These are phyloP conservation scores for Endothia cerciana DNA, from an alignment of 2,329 filamentous ascomycete species.

Conservation along the genomic window DNA sequence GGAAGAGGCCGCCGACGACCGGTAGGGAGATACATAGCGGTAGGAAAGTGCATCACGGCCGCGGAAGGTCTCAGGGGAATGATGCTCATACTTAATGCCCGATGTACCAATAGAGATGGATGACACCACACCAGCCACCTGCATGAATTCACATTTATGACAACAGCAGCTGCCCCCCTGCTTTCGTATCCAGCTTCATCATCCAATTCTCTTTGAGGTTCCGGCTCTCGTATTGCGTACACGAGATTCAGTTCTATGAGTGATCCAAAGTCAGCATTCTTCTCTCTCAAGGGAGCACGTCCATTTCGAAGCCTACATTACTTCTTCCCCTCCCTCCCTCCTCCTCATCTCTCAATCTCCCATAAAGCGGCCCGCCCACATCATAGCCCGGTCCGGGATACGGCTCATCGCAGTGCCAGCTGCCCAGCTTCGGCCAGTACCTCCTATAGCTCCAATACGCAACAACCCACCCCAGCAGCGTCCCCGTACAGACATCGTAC, in stretches of 20 bases:
- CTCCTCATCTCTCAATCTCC: constrained; percentile 58
- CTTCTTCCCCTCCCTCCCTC: constrained; percentile 40
- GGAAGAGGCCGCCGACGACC: constrained; percentile 73
- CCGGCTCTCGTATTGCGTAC: background rate
- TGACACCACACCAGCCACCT: constrained; percentile 21
- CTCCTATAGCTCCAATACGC: constrained; percentile 69
- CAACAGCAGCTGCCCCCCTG: background rate
- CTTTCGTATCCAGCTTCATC: background rate
- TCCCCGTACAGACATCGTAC: constrained; percentile 68
- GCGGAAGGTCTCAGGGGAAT: constrained; percentile 8
- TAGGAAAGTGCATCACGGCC: background rate
- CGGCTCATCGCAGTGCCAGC: constrained; percentile 59
- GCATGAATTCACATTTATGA: constrained; percentile 19
- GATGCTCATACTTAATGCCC: constrained; percentile 30
- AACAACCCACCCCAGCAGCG: constrained; percentile 60
- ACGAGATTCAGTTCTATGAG: constrained; percentile 11
- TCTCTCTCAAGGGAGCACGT: constrained; percentile 29
- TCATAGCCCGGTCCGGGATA: constrained; percentile 49
- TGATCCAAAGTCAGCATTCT: constrained; percentile 29
- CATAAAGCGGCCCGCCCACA: constrained; percentile 39
- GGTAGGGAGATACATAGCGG: constrained; percentile 42
- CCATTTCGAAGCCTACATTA: constrained; percentile 47
- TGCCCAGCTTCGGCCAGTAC: constrained; percentile 63
- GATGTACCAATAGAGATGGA: constrained; percentile 37
- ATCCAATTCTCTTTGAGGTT: background rate